Percentiles rank a stretch among this genome's conserved stretches.
Conservation (phyloP, 176 grass and related monocot species). For the Alopecurus myosuroides region DNA sequence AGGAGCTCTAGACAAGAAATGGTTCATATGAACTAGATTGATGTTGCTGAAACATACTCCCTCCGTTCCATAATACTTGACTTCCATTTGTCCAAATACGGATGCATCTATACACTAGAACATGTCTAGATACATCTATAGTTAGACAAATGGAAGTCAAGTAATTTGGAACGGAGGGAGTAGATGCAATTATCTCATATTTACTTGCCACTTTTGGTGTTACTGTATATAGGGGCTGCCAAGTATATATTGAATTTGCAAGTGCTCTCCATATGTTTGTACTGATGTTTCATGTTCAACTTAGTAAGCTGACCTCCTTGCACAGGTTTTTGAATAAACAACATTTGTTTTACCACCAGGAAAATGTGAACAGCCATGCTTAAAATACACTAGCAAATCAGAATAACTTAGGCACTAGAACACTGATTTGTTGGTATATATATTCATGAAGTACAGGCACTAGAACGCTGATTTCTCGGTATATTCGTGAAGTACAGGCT, state of each 20-base stretch:
- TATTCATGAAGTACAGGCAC: neutral
- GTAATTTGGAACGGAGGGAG: no score
- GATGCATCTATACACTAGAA: no score
- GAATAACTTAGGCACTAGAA: neutral
- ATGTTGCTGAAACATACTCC: neutral
- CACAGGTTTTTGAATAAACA: neutral
- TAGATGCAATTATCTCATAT: neutral
- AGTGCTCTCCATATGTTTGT: conserved; percentile 4
- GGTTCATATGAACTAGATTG: neutral
- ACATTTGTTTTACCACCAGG: neutral
- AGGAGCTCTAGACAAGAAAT: neutral
- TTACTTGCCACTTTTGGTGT: neutral
- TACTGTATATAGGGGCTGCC: neutral
- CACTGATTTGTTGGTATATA: neutral
- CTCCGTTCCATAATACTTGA: no score
- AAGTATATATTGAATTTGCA: neutral
- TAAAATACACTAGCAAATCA: neutral
- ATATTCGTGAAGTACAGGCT: neutral
- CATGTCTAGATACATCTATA: no score
- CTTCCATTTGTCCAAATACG: no score
- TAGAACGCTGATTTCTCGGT: neutral
- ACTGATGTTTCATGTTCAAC: neutral
- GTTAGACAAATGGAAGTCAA: no score
- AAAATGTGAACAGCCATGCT: neutral
- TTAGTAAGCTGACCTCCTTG: neutral